Evolutionary conservation across 768 basidiomycete genomes (phyloP).

Genomic region (Pleurotus tuoliensis): DNA sequence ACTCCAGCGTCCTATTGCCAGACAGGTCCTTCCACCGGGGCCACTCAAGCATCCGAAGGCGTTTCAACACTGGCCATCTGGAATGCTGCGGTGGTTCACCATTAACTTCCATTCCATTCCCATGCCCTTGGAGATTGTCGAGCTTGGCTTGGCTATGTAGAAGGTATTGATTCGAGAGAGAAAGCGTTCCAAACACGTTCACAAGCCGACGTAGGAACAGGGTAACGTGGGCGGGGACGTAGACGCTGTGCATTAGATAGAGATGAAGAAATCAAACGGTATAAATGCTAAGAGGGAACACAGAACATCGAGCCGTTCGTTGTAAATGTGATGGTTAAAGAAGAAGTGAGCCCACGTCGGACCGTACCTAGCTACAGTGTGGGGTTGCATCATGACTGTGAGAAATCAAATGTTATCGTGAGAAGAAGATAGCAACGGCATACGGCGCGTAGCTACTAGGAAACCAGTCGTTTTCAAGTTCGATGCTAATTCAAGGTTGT

Average conservation of each 20-base stretch:
- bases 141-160: constrained; percentile 22
- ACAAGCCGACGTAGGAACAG: constrained; percentile 61
- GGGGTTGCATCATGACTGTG: too few species aligned
- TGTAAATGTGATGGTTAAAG: too few species aligned
- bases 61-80: constrained; percentile 2
- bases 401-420: too few species aligned
- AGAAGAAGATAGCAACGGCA: too few species aligned
- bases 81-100: not conserved
- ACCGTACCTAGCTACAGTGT: too few species aligned
- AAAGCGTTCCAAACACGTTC: constrained; percentile 66
- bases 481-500: too few species aligned
- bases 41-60: not conserved
- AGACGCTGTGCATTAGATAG: constrained; percentile 34
- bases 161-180: constrained; percentile 64
- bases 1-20: not conserved
- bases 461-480: too few species aligned
- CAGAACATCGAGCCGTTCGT: too few species aligned
- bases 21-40: not conserved
- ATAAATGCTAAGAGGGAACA: too few species aligned
- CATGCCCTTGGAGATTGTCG: not conserved
- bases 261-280: not conserved
- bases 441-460: too few species aligned
- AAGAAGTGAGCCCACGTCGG: too few species aligned
- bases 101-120: not conserved
- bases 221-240: constrained; percentile 57